These are phyloP conservation scores for Paraphaeosphaeria minitans DNA, from an alignment of 2,329 filamentous ascomycete genomes.

Conservation along the genomic window DNA sequence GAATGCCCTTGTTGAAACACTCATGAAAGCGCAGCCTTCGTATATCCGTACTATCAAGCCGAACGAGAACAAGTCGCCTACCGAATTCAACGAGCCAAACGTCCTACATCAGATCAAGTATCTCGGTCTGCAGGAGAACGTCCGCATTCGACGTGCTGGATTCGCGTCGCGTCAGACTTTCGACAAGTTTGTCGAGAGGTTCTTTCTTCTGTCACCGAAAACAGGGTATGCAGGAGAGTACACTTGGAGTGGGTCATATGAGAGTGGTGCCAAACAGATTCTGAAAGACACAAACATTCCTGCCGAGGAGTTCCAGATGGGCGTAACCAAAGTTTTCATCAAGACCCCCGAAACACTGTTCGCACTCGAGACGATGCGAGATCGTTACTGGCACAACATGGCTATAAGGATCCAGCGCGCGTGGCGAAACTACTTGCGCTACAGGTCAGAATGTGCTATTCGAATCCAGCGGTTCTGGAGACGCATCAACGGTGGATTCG, in stretches of 20 bases:
- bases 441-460: constrained; percentile 88
- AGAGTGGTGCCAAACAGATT: constrained; percentile 88
- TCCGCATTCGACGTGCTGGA: constrained; percentile 91
- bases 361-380: constrained; percentile 95
- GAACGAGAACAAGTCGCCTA: constrained; percentile 96
- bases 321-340: constrained; percentile 95
- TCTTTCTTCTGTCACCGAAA: constrained; percentile 91
- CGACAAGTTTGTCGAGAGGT: constrained; percentile 97
- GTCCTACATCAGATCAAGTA: constrained; percentile 99
- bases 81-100: constrained; percentile 88
- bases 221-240: constrained; percentile 97
- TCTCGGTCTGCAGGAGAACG: constrained; percentile 98
- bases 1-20: constrained; percentile 89
- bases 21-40: constrained; percentile 97
- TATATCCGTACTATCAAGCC: constrained; percentile 99
- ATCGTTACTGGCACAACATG: constrained; percentile 99
- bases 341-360: constrained; percentile 97
- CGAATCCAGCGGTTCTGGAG: constrained; percentile 96
- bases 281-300: constrained; percentile 96
- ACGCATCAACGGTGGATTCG: constrained; percentile 86
- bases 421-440: constrained; percentile 94
- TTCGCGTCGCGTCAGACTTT: constrained; percentile 98
- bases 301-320: constrained; percentile 94
- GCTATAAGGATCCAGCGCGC: constrained; percentile 95
- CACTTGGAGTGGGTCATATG: constrained; percentile 88